phyloP scores from a whole-genome alignment of 2,329 filamentous ascomycete genomes.

The Aspergillus intermedius region DNA sequence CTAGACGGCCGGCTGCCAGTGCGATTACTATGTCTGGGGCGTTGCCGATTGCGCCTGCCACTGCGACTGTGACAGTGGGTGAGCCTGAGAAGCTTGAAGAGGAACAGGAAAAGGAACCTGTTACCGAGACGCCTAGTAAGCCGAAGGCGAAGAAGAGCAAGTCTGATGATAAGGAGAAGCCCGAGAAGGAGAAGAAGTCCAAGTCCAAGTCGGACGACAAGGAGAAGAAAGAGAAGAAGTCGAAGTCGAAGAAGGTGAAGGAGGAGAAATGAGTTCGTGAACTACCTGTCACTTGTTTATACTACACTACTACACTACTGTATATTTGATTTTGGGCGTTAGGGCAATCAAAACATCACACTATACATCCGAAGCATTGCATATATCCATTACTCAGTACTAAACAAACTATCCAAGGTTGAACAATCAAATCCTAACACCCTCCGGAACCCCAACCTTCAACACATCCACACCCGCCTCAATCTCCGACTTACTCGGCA shows the following conservation, averaged over 20 bases:
- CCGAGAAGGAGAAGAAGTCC: conserved; percentile 9
- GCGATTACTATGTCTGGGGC: conserved; percentile 15
- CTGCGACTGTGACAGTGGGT: background rate
- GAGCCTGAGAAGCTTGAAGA: background rate
- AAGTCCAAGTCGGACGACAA: conserved; percentile 21
- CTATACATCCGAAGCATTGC: too few relatives aligned
- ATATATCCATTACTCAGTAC: background rate
- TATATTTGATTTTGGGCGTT: conserved; percentile 13
- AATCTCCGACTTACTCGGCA: conserved; percentile 76
- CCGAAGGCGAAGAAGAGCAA: conserved; percentile 13
- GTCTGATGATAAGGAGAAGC: conserved; percentile 13
- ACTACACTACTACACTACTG: background rate
- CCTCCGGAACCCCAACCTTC: conserved; percentile 21
- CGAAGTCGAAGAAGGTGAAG: conserved; percentile 18
- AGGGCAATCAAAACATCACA: conserved; percentile 13
- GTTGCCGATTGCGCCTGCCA: conserved; percentile 12
- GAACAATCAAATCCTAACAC: conserved; percentile 9
- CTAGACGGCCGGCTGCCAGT: conserved; percentile 9
- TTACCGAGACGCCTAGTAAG: conserved; percentile 10
- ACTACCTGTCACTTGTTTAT: background rate
- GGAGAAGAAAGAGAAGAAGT: conserved; percentile 16
- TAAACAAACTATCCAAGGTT: background rate
- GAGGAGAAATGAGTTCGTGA: conserved; percentile 1
- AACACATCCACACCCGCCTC: conserved; percentile 45
- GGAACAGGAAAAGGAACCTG: conserved; percentile 5